Evolutionary conservation across 139 green algal genomes (phyloP).

Genomic region (Dunaliella primolecta): DNA sequence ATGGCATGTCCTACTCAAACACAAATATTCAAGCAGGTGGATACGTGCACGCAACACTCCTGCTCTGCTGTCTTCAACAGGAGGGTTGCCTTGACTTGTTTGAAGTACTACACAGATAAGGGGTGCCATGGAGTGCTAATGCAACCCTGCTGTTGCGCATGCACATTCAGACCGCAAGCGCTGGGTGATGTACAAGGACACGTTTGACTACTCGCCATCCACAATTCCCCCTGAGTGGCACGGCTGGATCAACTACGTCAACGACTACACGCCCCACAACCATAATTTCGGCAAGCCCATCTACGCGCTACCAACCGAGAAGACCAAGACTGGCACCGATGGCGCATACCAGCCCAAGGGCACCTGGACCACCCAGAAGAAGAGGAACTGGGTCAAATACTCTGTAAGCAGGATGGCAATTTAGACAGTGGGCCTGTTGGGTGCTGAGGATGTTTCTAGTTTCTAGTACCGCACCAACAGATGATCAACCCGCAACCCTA

Average conservation of each 20-base stretch:
- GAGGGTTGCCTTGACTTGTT: too few relatives aligned
- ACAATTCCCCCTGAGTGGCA: slow-evolving; percentile 53
- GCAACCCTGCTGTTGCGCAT: too few relatives aligned
- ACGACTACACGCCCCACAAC: slow-evolving; percentile 38
- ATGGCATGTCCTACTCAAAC: too few relatives aligned
- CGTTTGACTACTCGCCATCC: slow-evolving; percentile 41
- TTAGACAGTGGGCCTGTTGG: too few relatives aligned
- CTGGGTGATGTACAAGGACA: slow-evolving; percentile 45
- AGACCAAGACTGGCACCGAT: slow-evolving; percentile 25
- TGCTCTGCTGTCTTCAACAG: too few relatives aligned
- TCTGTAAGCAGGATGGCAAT: neutral
- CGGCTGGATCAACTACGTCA: slow-evolving; percentile 60
- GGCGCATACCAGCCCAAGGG: slow-evolving; percentile 55
- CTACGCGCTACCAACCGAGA: slow-evolving; percentile 16
- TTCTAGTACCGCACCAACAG: too few relatives aligned
- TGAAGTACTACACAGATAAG: too few relatives aligned
- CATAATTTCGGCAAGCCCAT: slow-evolving; percentile 35
- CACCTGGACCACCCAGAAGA: slow-evolving; percentile 37
- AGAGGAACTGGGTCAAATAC: slow-evolving; percentile 54
- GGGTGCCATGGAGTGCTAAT: too few relatives aligned
- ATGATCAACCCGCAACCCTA: too few relatives aligned
- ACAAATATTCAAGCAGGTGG: too few relatives aligned
- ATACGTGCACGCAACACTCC: too few relatives aligned
- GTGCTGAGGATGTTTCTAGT: too few relatives aligned
- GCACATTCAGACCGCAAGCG: slow-evolving; percentile 41